These are phyloP conservation scores for Pseudohyphozyma bogoriensis DNA, from an alignment of 768 basidiomycete species.

Conservation along the genomic window DNA sequence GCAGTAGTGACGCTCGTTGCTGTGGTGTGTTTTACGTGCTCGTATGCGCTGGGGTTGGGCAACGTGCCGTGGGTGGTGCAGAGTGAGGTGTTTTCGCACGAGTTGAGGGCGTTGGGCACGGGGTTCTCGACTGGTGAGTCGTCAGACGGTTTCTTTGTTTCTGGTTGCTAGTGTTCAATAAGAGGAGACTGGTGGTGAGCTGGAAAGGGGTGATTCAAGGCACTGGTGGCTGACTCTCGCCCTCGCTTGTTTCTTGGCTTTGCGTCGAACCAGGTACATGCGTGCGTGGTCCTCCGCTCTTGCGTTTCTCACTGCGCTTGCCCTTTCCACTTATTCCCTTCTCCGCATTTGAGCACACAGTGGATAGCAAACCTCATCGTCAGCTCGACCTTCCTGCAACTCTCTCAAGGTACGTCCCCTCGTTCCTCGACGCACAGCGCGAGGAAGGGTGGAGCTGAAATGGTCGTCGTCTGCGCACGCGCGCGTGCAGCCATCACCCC, in stretches of 20 bases:
- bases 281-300: background rate
- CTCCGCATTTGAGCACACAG: too few relatives aligned
- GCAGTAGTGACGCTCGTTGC: slow-evolving; percentile 12
- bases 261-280: background rate
- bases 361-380: slow-evolving; percentile 27
- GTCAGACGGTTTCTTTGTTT: too few relatives aligned
- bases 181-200: background rate
- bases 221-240: too few relatives aligned
- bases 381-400: slow-evolving; percentile 17
- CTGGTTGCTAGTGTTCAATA: background rate
- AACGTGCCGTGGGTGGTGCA: slow-evolving; percentile 28
- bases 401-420: slow-evolving; percentile 5
- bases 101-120: slow-evolving; percentile 14
- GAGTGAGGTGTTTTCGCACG: slow-evolving; percentile 19
- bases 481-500: slow-evolving; percentile 19
- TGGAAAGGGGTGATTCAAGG: too few relatives aligned
- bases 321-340: background rate
- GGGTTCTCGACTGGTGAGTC: slow-evolving; percentile 4
- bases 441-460: background rate
- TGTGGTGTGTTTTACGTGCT: slow-evolving; percentile 17
- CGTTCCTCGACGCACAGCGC: background rate
- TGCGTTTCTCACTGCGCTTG: background rate
- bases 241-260: too few relatives aligned
- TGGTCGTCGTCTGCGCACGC: background rate
- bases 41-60: slow-evolving; percentile 22